Evolutionary conservation across 2,329 filamentous ascomycete species (phyloP), one percentile per base, ranked within the genome.

Genomic region (Fusarium buxicola): DNA sequence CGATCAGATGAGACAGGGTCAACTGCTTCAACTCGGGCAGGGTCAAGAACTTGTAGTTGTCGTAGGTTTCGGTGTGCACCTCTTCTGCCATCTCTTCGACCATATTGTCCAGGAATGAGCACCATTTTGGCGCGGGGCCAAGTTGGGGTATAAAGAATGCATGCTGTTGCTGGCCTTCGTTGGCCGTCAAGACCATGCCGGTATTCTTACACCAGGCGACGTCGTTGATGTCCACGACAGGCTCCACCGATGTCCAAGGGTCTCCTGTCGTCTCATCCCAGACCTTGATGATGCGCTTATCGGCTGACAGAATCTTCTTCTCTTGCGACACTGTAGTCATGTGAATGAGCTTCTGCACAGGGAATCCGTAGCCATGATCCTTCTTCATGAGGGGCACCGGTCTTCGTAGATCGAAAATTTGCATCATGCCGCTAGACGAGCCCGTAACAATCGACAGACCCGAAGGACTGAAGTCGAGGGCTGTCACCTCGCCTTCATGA

Each of bases 1-100:
- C 94, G 55, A 99, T 85, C 43, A 99, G 83, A 74, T 98, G 94
- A 49, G 92, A 89, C 72, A 99, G 78, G 74, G 92, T 96, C 66
- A 99, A 85, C 31, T 89, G 87, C 69, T 91, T 91, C 49, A 99
- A 83, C 75, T 99, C 94, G 38, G 92, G 88, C 60, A 92, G 77
- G 2, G 94, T 97, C 73, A 99, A 82, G 86, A 99, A 99, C 79
- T 98, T 99, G 86, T 94, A 98, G 78, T 99, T 98, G 78, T 99
- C 95, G 81, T 99, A 99, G 9, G 95, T 92, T 69, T 95, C 89
- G 27, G 89, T 90, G 58, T 82, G 84, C 27, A 84, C 82, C 73
- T 90, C 87, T 74, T 98, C 94, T 8, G 94, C 94, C 92, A 99
- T 97, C 77, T 99, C 96, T 80, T 99, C 95, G 9, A 98, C 95